Evolutionary conservation across 257 asterid genomes (phyloP).

Genomic region (Solanum rostratum): DNA sequence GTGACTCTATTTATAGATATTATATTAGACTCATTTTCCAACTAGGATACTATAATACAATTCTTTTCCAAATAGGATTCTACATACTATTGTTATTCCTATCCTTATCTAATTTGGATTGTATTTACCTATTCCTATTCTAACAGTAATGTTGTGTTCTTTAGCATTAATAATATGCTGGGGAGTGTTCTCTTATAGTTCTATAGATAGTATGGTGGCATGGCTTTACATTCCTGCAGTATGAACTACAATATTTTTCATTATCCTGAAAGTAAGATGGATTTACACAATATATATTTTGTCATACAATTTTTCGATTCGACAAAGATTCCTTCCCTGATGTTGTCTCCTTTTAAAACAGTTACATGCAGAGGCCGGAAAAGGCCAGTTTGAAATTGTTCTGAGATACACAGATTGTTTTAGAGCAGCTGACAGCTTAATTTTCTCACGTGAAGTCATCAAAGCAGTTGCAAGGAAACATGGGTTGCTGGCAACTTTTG

Average conservation of each 20-base stretch:
- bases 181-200: neutral
- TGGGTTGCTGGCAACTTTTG: constrained; percentile 79
- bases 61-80: no score
- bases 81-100: no score
- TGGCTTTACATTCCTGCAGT: neutral
- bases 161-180: no score
- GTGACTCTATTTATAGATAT: no score
- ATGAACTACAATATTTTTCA: neutral
- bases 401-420: constrained; percentile 54
- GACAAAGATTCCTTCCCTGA: neutral
- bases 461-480: constrained; percentile 83
- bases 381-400: constrained; percentile 80
- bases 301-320: neutral
- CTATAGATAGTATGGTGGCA: neutral
- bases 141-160: no score
- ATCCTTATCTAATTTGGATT: no score
- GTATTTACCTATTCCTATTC: no score
- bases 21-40: no score
- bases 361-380: constrained; percentile 87
- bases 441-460: constrained; percentile 67
- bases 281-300: neutral
- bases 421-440: constrained; percentile 64
- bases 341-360: constrained; percentile 12
- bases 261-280: neutral
- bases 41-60: no score